Evolutionary conservation across 2,329 filamentous ascomycete genomes (phyloP).

Genomic region (Dothistroma septosporum): DNA sequence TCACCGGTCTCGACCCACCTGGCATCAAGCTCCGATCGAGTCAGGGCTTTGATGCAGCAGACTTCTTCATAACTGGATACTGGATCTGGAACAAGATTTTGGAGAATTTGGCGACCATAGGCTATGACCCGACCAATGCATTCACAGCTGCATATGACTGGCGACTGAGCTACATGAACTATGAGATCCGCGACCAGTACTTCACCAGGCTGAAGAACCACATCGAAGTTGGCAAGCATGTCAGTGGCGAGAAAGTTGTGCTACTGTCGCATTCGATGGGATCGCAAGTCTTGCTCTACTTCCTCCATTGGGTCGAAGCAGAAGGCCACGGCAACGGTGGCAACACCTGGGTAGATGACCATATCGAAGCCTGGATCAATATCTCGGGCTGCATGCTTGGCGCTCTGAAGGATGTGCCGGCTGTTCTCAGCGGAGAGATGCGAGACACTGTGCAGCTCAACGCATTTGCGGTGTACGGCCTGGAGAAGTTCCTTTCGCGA

Average conservation of each 20-base stretch:
- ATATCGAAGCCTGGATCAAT: slow-evolving; percentile 96
- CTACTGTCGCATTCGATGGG: slow-evolving; percentile 96
- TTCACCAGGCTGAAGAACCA: slow-evolving; percentile 86
- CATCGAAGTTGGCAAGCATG: slow-evolving; percentile 76
- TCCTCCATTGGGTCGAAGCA: slow-evolving; percentile 77
- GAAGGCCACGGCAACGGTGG: slow-evolving; percentile 75
- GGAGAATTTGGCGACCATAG: slow-evolving; percentile 91
- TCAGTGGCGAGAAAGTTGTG: slow-evolving; percentile 73
- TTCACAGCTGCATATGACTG: slow-evolving; percentile 78
- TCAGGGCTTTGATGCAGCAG: slow-evolving; percentile 94
- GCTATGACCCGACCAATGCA: slow-evolving; percentile 81
- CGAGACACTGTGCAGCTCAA: slow-evolving; percentile 96
- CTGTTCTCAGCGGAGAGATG: slow-evolving; percentile 94
- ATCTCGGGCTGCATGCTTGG: slow-evolving; percentile 97
- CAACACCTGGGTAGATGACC: slow-evolving; percentile 79
- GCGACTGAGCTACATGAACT: slow-evolving; percentile 83
- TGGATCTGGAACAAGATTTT: slow-evolving; percentile 99
- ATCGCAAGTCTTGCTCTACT: slow-evolving; percentile 86
- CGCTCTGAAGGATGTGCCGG: slow-evolving; percentile 83
- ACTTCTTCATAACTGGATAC: slow-evolving; percentile 86
- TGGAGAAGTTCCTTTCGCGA: slow-evolving; percentile 90
- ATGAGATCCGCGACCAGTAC: slow-evolving; percentile 87
- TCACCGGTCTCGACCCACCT: slow-evolving; percentile 85
- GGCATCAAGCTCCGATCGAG: slow-evolving; percentile 86
- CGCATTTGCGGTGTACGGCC: slow-evolving; percentile 89